Evolutionary conservation across 768 basidiomycete species (phyloP).

Genomic region (Mycena maculata): DNA sequence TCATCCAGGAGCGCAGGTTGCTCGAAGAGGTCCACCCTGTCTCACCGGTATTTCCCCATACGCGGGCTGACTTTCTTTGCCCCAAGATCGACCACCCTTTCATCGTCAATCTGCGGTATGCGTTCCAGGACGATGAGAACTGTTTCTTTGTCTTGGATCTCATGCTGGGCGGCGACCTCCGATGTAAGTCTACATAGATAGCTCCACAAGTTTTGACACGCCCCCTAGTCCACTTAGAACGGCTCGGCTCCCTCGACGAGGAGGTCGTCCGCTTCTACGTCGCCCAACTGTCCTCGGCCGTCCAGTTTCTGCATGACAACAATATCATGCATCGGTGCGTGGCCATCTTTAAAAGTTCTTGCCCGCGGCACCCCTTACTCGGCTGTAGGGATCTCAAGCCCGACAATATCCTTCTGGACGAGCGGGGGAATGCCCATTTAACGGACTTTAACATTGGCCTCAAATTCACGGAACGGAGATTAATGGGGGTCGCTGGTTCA

Average conservation of each 20-base stretch:
- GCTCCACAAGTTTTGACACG: slow-evolving; percentile 22
- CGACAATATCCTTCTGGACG: slow-evolving; percentile 97
- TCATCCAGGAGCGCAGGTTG: slow-evolving; percentile 94
- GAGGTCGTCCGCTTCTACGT: slow-evolving; percentile 88
- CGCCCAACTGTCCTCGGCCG: slow-evolving; percentile 88
- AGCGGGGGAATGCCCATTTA: slow-evolving; percentile 94
- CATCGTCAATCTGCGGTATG: slow-evolving; percentile 94
- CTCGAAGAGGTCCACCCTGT: slow-evolving; percentile 84
- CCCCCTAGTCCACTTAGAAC: slow-evolving; percentile 84
- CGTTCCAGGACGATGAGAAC: slow-evolving; percentile 98
- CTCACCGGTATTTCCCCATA: slow-evolving; percentile 24
- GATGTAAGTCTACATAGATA: slow-evolving; percentile 74
- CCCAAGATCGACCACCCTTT: slow-evolving; percentile 92
- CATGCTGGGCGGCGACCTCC: slow-evolving; percentile 95
- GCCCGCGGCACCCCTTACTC: slow-evolving; percentile 33
- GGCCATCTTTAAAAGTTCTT: slow-evolving; percentile 34
- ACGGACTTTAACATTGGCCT: slow-evolving; percentile 99
- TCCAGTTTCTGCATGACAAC: slow-evolving; percentile 92
- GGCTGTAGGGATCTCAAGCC: slow-evolving; percentile 89
- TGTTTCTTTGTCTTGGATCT: slow-evolving; percentile 98
- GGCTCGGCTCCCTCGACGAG: slow-evolving; percentile 79
- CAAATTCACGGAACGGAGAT: slow-evolving; percentile 88
- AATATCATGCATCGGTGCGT: slow-evolving; percentile 95
- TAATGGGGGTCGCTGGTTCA: slow-evolving; percentile 94
- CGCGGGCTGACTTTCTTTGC: slow-evolving; percentile 34